Evolutionary conservation across 306 rosid genomes (phyloP), one percentile per base, ranked within the genome.

Genomic region (Gastrolobium bilobum): DNA sequence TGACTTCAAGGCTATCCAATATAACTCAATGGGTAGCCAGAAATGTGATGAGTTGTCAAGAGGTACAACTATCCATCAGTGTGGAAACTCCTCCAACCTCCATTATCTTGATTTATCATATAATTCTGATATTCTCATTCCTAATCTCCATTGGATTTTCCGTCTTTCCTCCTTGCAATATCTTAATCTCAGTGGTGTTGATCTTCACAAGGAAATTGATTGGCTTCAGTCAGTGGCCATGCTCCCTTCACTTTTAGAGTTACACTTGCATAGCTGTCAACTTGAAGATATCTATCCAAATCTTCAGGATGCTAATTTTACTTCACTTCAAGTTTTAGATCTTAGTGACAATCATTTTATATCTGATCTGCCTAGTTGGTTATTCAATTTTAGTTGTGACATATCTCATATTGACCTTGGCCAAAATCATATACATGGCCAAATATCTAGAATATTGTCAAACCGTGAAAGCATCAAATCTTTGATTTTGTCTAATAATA

Each of bases 281-380:
- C 85, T 86, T 53, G 47, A 40, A 50, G 50, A 67, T 37, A 11
- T 86, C 31, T 82, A 60, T 72, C 78, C 44, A 3, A 8, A 46
- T 46, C 68, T 86, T 51, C 43, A 53, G 2, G 77, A 3, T 46
- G 73, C 72, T 61, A 83, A 86, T 79, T 79, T 86, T 14, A 66
- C 83, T 14, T 76, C 89, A 39, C 85, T 86, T 48, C 3, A 33
- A 34, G 75, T 79, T 26, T 38, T 87, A 11, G 58, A 73, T 71
- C 82, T 78, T 4, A 48, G 75, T 3, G 0, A 0, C 4, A 81
- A 87, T 42, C 0, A 1, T 3, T 70, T 87, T 31, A 3, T 3
- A 39, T 78, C 82, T 42, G 53, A 79, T 8, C 10, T 84, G 8
- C 80, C 88, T 39, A 70, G n/a, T 0, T 83, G 85, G 87, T 4